Base-by-base conservation (phyloP, 257 asterid genomes). In the Penstemon davidsonii region DNA sequence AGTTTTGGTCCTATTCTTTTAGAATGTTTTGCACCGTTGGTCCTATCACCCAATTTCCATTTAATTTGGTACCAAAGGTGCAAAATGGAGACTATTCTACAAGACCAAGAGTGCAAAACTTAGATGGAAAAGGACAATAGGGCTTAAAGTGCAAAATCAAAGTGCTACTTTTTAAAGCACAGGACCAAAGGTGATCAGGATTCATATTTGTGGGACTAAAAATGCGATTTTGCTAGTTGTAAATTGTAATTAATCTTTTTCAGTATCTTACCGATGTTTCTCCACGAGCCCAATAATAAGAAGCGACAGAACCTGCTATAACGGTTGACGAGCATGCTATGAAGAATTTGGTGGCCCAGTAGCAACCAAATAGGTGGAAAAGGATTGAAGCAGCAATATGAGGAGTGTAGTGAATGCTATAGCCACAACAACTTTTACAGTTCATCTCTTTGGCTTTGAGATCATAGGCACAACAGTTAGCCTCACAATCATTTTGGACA, bases 351-450 rank as follows among this genome's bases (percentile, higher is more conserved):
- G 96, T 89, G 33, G 93, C 97, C 99, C 99, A 94, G 64, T 77
- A 94, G 78, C 93, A 85, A 11, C 99, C 99, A 60, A 94, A 87
- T 57, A 94, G 83, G 77, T 94, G 99, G 81, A 94, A 94, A 61
- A 94, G 83, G 46, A 94, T 84, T 18, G 99, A 86, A 33, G 90
- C 98, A 13, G 85, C 82, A 60, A 91, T 81, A 70, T 94, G 95
- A 64, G 96, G 74, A 56, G 96, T 91, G 76, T 86, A 89, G 15
- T 66, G 90, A 47, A 94, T 58, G 75, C 84, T 89, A 68, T 87
- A 91, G 65, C 99, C 99, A 19, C 99, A 94, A 80, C 99, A 94
- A 67, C 88, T 83, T 68, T 91, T 94, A 67, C 99, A 94, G 76
- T 76, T 89, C 79, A 94, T 79, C 62, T 73, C 76, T 81, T 82